phyloP scores from a whole-genome alignment of 2,329 filamentous ascomycete species.

The Sphaerulina populicola region DNA sequence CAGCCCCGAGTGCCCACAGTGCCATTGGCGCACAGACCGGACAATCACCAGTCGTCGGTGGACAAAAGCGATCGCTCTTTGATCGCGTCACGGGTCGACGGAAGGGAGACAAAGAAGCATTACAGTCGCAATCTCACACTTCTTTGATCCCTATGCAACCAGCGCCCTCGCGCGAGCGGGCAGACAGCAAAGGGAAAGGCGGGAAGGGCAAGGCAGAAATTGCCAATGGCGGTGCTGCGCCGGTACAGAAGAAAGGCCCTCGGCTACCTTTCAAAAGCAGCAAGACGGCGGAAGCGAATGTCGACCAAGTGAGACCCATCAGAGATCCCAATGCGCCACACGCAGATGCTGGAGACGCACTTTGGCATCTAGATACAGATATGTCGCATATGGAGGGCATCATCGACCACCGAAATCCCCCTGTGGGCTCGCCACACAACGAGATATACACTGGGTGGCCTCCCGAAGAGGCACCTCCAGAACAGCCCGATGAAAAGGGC shows the following conservation, averaged over 20 bases:
- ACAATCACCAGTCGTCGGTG: conserved; percentile 48
- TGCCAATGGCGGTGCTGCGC: conserved; percentile 12
- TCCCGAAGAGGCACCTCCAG: conserved; percentile 28
- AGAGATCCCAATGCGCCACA: conserved; percentile 39
- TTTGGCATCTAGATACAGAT: conserved; percentile 79
- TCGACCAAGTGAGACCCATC: conserved; percentile 34
- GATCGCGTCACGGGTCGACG: conserved; percentile 47
- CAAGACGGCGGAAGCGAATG: conserved; percentile 39
- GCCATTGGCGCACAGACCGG: conserved; percentile 43
- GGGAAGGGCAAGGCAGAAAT: conserved; percentile 20
- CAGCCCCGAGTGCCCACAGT: conserved; percentile 67
- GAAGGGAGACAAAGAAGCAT: conserved; percentile 38
- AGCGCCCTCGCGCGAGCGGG: conserved; percentile 17
- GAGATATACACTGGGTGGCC: conserved; percentile 44
- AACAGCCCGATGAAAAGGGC: conserved; percentile 31
- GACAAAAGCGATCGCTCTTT: conserved; percentile 46
- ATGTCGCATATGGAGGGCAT: conserved; percentile 89
- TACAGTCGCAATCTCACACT: conserved; percentile 37
- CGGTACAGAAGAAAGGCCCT: conserved; percentile 24
- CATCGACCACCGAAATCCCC: conserved; percentile 53
- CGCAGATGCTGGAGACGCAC: conserved; percentile 34
- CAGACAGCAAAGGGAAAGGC: conserved; percentile 24
- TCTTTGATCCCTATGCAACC: conserved; percentile 34
- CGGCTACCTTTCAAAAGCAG: conserved; percentile 49
- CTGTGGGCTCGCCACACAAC: conserved; percentile 57